Evolutionary conservation across 352 stramenopile genomes (phyloP), one percentile per base, ranked within the genome.

Genomic region (Chloridella minuta): DNA sequence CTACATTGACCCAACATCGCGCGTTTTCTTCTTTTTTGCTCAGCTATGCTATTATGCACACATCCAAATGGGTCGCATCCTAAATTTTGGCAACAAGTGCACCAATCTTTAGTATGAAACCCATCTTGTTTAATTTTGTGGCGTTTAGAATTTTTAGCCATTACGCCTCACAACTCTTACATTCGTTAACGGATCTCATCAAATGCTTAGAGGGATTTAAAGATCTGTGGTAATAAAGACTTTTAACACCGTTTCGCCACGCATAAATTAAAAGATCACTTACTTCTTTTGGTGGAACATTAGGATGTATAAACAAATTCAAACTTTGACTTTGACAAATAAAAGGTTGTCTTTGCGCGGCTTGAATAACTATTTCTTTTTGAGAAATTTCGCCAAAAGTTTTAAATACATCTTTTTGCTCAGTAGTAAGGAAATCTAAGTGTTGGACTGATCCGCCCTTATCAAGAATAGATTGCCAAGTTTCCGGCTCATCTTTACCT

Each of bases 301-400:
- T 25, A 83, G 51, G 51, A 24, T 83, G 51, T 25, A 83, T 83
- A 22, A 83, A 25, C 23, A 83, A 83, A 83, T 83, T 83, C 23
- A 83, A 83, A 22, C n/a, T 25, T 83, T 83, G 51, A 25, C n/a
- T 25, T 83, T 83, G 51, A 83, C 23, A 22, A 24, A 83, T 83
- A 83, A 83, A 83, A 83, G n/a, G 51, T 83, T 83, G 51, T 83
- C 51, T 83, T 83, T 83, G 51, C 51, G 51, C 51, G n/a, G 51
- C 51, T 24, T 83, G 51, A 25, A 83, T 25, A 25, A 83, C 51
- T 25, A 83, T 83, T 83, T 83, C 51, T 24, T 83, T 83, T 83
- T 22, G 51, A 83, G n/a, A 25, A 24, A 83, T 83, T 83, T 83
- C 51, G 23, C n/a, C 51, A 83, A 83, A 83, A 25, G 51, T 25